Base-by-base conservation (phyloP, 805 yeast species). In the Candida succiphila region DNA sequence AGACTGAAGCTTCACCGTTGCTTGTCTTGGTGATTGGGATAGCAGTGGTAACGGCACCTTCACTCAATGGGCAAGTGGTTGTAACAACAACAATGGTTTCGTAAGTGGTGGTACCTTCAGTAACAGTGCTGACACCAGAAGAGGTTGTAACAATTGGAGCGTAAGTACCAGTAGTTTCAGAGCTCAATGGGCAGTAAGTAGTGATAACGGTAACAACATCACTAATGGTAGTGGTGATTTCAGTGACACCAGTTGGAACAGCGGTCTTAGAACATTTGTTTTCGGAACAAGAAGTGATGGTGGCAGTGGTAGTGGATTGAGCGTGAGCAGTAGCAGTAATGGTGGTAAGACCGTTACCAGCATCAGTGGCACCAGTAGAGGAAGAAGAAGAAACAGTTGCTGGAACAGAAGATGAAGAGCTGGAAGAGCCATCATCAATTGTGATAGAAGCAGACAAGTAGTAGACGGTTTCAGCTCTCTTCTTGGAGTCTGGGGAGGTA, bases 141-240 rank as follows among this genome's bases (percentile, higher is more conserved):
- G 38, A 37, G 22, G 33, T 37, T 7, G 40, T 33, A 21, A 32
- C 37, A 36, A 40, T 42, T 36, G 48, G 45, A 32, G 39, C 39
- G 34, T 30, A 36, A 25, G 46, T 40, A n/a, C 17, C 43, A 23
- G 43, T 35, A 27, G 46, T 33, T 32, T 45, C 23, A 27, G 17
- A 9, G 21, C 39, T 44, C 21, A 43, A 36, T 40, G 63, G 61
- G 41, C 63, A 56, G 52, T 51, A 59, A 30, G 69, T 61, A 34
- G 56, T 52, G 30, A 57, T 53, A 16, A 41, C 39, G 25, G 47
- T 43, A 31, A 42, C 43, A 30, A 52, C 45, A 30, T 61, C 56
- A 28, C 48, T 43, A 20, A 38, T 27, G n/a, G 49, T 41, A 9
- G 40, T 28, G 21, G 33, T 22, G 32, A 19, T 19, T 13, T 20